phyloP scores from a whole-genome alignment of 805 yeast species.

The Saccharomycopsis malanga region DNA sequence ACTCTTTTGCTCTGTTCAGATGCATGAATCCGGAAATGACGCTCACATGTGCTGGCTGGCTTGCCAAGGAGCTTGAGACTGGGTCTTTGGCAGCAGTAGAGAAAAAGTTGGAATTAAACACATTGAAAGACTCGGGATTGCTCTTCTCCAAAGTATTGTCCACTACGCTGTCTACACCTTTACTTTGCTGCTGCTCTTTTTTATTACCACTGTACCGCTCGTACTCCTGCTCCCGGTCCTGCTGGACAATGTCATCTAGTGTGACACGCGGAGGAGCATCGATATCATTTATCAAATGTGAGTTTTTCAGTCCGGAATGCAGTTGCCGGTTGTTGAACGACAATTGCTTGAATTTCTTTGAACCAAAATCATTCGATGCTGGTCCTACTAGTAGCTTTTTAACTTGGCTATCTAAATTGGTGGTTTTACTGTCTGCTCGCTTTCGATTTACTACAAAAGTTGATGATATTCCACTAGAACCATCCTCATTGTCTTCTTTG shows the following conservation, averaged over 20 bases:
- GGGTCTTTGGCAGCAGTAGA: conserved; percentile 8
- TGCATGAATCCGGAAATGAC: neutral
- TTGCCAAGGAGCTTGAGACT: neutral
- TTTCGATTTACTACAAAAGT: neutral
- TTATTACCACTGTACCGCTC: neutral
- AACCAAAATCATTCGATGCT: conserved; percentile 15
- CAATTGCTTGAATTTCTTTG: conserved; percentile 18
- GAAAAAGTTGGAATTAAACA: conserved; percentile 17
- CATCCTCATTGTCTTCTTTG: neutral
- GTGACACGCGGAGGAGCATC: conserved; percentile 20
- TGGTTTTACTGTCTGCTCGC: too few species aligned
- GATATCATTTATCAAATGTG: conserved; percentile 13
- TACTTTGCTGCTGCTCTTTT: neutral
- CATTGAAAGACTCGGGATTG: conserved; percentile 10
- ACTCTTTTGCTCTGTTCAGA: neutral
- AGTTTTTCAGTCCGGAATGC: conserved; percentile 1
- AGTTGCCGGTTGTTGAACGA: conserved; percentile 8
- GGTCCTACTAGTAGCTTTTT: conserved; percentile 16
- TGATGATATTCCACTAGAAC: too few species aligned
- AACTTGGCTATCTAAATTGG: conserved; percentile 17
- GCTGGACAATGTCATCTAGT: conserved; percentile 9
- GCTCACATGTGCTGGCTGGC: neutral
- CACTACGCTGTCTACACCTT: neutral
- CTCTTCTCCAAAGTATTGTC: neutral
- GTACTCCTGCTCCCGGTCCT: neutral